These are phyloP conservation scores for Paramecium octaurelia DNA, from an alignment of 73 alveolate genomes.

Conservation along the genomic window DNA sequence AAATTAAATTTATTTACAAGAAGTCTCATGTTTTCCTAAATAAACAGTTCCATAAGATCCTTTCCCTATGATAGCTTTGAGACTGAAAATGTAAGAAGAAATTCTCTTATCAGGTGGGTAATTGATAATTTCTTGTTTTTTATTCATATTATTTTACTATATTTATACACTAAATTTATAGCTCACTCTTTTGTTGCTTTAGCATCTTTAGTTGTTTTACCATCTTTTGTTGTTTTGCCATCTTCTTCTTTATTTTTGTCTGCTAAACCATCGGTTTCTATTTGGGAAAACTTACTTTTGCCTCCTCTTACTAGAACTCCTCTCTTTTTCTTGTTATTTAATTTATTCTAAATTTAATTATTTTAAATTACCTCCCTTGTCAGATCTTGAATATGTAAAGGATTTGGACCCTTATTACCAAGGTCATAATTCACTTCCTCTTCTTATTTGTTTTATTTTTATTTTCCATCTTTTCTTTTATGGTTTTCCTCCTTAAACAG, in stretches of 20 bases:
- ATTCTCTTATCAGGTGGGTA: slow-evolving; percentile 27
- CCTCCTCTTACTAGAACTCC: neutral
- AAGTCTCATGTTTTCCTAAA: slow-evolving; percentile 31
- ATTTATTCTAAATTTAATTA: neutral
- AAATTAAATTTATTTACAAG: neutral
- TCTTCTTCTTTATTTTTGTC: neutral
- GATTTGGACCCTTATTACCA: neutral
- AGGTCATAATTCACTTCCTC: neutral
- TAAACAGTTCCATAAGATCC: slow-evolving; percentile 57
- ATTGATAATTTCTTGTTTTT: neutral
- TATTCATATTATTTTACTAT: neutral
- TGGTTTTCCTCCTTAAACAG: neutral
- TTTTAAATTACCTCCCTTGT: neutral
- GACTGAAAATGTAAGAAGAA: neutral
- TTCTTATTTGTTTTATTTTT: neutral
- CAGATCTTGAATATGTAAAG: neutral
- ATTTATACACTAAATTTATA: neutral
- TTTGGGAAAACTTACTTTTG: neutral
- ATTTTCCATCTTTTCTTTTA: neutral
- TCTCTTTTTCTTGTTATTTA: neutral
- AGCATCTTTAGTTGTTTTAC: neutral
- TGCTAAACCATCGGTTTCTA: neutral
- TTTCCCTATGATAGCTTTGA: slow-evolving; percentile 47
- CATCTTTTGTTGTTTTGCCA: neutral
- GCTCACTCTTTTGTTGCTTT: slow-evolving; percentile 1